Conservation (phyloP, 148 eudicot species). For the Rhododendron simsii region DNA sequence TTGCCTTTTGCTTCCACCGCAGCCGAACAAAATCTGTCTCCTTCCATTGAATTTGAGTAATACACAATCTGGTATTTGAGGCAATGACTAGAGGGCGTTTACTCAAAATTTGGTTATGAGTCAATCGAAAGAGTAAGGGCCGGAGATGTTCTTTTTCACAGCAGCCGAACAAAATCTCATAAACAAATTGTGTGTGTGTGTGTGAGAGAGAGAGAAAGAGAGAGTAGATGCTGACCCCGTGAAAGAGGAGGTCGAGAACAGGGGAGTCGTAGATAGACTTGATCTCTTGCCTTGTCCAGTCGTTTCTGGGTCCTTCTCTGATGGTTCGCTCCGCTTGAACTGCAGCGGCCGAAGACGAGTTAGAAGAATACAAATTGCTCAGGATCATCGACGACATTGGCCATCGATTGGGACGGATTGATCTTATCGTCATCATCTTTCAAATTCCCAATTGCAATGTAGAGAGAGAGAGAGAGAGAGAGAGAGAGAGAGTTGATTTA, state of each 20-base stretch:
- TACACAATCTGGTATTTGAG: too few species aligned
- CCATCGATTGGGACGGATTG: slow-evolving; percentile 14
- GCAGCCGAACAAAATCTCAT: not conserved
- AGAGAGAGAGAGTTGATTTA: not conserved
- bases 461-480: not conserved
- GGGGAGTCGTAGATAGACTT: slow-evolving; percentile 79
- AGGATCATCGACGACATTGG: not conserved
- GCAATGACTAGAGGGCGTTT: not conserved
- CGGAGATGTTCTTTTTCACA: not conserved
- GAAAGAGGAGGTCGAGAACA: slow-evolving; percentile 80
- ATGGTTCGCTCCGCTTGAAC: slow-evolving; percentile 62
- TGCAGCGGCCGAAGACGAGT: slow-evolving; percentile 56
- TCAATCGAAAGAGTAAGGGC: not conserved
- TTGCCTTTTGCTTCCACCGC: not conserved
- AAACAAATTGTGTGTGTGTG: not conserved
- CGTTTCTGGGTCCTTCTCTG: slow-evolving; percentile 57
- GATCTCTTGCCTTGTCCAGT: slow-evolving; percentile 60
- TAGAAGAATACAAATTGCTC: slow-evolving; percentile 24
- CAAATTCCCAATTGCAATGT: not conserved
- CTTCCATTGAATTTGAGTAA: too few species aligned
- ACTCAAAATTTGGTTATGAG: not conserved
- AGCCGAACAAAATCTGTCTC: not conserved
- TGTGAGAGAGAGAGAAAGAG: slow-evolving; percentile 4
- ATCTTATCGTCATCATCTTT: slow-evolving; percentile 16
- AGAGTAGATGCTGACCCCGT: slow-evolving; percentile 42